Percentiles rank a stretch among this genome's conserved stretches.
Conservation (phyloP, 1,284 basidiomycete genomes). For the Malassezia nana region DNA sequence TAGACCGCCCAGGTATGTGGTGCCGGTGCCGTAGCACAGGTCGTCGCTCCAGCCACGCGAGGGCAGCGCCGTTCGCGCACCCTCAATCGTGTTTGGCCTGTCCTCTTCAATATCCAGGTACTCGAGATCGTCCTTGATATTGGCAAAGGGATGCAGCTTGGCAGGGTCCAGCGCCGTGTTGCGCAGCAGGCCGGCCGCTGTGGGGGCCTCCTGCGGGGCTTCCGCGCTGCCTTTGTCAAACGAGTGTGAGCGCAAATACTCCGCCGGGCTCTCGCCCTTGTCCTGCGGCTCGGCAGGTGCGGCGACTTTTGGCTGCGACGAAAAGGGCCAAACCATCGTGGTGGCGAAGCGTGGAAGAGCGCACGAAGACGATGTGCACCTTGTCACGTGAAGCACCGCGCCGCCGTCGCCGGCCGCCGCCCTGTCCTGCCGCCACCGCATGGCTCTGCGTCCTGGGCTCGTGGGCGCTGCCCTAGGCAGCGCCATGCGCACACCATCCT, state of each 20-base stretch:
- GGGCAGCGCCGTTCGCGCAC: slow-evolving; percentile 46
- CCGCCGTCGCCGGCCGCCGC: background rate
- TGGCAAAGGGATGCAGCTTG: slow-evolving; percentile 58
- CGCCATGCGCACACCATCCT: slow-evolving; percentile 22
- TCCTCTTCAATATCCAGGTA: slow-evolving; percentile 47
- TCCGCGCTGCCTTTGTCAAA: slow-evolving; percentile 20
- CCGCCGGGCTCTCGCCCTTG: slow-evolving; percentile 2
- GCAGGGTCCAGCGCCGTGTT: slow-evolving; percentile 73
- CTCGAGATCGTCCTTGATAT: slow-evolving; percentile 45
- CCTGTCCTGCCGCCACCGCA: background rate
- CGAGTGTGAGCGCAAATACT: slow-evolving; percentile 29
- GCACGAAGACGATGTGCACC: background rate
- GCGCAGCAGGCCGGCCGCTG: slow-evolving; percentile 77
- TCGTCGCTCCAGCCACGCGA: slow-evolving; percentile 92
- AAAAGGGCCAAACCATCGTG: slow-evolving; percentile 16
- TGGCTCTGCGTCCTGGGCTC: background rate
- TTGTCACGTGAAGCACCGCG: background rate
- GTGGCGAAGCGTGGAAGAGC: slow-evolving; percentile 2
- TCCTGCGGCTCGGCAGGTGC: slow-evolving; percentile 1
- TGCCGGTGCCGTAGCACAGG: slow-evolving; percentile 96
- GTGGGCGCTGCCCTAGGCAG: background rate
- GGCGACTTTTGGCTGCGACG: background rate
- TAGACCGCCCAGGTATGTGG: slow-evolving; percentile 94
- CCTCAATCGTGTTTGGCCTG: slow-evolving; percentile 39
- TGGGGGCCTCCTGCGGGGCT: slow-evolving; percentile 73